A percentile compares a stretch with the other conserved stretches of the same genome.
Conservation (phyloP, 805 yeast species). For the Starmerella sp. region DNA sequence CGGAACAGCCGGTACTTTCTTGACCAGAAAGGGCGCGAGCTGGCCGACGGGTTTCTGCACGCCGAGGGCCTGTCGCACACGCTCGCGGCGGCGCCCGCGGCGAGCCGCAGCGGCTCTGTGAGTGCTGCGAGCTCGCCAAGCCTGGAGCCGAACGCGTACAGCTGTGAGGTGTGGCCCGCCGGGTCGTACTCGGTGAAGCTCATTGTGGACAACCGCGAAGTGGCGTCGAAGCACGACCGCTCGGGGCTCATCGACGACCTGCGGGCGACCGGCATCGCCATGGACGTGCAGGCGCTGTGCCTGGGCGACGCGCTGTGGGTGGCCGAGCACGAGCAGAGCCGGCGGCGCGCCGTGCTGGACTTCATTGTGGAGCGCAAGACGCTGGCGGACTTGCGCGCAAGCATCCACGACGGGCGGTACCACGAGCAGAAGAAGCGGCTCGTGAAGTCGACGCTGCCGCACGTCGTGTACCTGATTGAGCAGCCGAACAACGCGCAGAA, state of each 20-base stretch:
- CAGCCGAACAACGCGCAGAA: constrained; percentile 31
- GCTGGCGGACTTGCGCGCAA: constrained; percentile 68
- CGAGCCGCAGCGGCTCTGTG: neutral
- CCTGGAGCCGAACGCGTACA: constrained; percentile 1
- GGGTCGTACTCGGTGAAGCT: constrained; percentile 50
- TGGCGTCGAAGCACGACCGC: constrained; percentile 56
- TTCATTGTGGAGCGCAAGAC: constrained; percentile 85
- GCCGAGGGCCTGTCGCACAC: constrained; percentile 36
- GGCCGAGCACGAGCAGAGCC: constrained; percentile 51
- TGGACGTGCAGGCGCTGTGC: constrained; percentile 48
- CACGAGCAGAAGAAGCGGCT: constrained; percentile 76
- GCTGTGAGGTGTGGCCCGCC: constrained; percentile 43
- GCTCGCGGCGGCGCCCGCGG: neutral
- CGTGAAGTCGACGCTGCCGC: constrained; percentile 51
- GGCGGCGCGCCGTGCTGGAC: constrained; percentile 58
- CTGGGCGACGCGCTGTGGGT: constrained; percentile 89
- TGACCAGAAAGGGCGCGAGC: constrained; percentile 54
- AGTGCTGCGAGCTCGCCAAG: too few species aligned
- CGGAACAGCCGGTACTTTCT: constrained; percentile 37
- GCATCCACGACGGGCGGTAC: constrained; percentile 82
- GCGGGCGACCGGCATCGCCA: constrained; percentile 36
- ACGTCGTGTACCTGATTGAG: constrained; percentile 70
- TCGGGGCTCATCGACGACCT: constrained; percentile 56
- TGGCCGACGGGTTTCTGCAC: constrained; percentile 47
- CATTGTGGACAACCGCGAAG: constrained; percentile 71